phyloP scores from a whole-genome alignment of 129 eudicot species.

The Artemisia tridentata region DNA sequence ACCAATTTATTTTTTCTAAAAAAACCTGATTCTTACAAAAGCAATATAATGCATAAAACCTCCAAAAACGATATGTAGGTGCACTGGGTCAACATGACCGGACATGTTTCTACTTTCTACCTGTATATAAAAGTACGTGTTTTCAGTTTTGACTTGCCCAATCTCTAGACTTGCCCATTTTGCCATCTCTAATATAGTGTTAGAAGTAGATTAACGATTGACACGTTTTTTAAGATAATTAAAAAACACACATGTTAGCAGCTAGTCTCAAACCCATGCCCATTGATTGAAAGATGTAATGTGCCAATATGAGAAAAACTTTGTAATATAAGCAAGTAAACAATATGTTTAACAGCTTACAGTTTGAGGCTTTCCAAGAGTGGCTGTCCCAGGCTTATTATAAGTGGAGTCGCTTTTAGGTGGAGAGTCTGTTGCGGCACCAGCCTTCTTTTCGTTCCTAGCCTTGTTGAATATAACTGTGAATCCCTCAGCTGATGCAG shows the following conservation, averaged over 20 bases:
- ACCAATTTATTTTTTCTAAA: no score
- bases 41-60: background rate
- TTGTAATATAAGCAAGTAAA: conserved; percentile 12
- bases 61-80: background rate
- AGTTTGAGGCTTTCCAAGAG: conserved; percentile 71
- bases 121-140: background rate
- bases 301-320: background rate
- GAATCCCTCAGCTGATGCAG: conserved; percentile 87
- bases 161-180: background rate
- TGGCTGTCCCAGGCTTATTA: conserved; percentile 46
- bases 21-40: background rate
- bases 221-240: background rate
- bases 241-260: background rate
- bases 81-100: background rate
- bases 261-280: conserved; percentile 3
- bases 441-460: conserved; percentile 72
- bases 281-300: background rate
- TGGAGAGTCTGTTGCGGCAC: conserved; percentile 70
- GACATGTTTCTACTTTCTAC: background rate
- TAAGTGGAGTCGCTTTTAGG: conserved; percentile 50
- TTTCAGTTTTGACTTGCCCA: background rate
- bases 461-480: conserved; percentile 83
- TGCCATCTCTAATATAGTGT: background rate
- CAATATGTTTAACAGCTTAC: conserved; percentile 45
- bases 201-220: background rate